phyloP scores from a whole-genome alignment of 2,329 filamentous ascomycete genomes.

The Pezicula radicicola region DNA sequence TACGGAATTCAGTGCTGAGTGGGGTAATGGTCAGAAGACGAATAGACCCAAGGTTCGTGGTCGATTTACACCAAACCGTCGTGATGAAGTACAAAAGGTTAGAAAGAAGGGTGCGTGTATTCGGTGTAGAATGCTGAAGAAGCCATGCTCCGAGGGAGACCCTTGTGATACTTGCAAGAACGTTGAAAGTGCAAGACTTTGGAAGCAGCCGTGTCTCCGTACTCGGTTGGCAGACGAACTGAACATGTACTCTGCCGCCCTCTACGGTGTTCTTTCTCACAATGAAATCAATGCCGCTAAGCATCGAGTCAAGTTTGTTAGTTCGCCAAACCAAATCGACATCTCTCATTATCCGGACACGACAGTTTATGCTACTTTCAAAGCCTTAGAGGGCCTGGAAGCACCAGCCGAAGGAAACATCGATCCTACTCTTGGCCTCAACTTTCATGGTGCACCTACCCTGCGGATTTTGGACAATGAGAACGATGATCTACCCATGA shows the following conservation, averaged over 20 bases:
- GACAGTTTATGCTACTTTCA: constrained; percentile 28
- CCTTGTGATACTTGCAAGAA: constrained; percentile 63
- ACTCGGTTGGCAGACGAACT: constrained; percentile 60
- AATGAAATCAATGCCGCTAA: constrained; percentile 55
- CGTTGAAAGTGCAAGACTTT: constrained; percentile 61
- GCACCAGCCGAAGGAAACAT: constrained; percentile 28
- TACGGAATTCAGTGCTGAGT: constrained; percentile 29
- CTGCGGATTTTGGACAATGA: constrained; percentile 58
- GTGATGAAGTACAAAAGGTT: constrained; percentile 63
- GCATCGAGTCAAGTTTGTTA: constrained; percentile 44
- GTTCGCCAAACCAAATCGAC: constrained; percentile 42
- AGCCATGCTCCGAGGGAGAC: constrained; percentile 62
- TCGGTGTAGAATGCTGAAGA: constrained; percentile 61
- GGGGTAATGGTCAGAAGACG: constrained; percentile 25
- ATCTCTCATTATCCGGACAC: constrained; percentile 57
- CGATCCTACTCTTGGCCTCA: constrained; percentile 28
- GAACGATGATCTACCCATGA: constrained; percentile 55
- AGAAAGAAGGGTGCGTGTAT: constrained; percentile 65
- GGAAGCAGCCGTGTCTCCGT: constrained; percentile 61
- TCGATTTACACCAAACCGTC: constrained; percentile 53
- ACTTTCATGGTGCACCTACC: constrained; percentile 23
- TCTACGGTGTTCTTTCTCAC: constrained; percentile 61
- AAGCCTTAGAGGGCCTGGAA: constrained; percentile 22
- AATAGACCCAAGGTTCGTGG: constrained; percentile 46
- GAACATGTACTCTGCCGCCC: constrained; percentile 60